Base-by-base conservation (phyloP, 441 rosid genomes). In the Monsonia emarginata region DNA sequence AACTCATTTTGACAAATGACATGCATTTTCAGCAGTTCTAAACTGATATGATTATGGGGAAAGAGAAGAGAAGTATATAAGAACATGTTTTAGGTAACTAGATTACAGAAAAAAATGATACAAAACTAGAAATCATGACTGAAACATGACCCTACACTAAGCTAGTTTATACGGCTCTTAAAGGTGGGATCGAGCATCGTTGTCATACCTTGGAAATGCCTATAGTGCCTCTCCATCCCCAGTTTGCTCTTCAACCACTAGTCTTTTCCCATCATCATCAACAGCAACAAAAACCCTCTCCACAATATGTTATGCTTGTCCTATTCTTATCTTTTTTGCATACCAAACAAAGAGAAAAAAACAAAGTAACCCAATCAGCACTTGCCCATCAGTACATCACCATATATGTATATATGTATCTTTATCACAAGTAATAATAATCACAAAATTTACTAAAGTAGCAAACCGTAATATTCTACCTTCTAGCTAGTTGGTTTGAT, bases 181-280 rank as follows among this genome's bases (percentile, higher is more conserved):
- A 24, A 11, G 6, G 61, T 56, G 31, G 61, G 61, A 56, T 56
- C 61, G 13, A 54, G 30, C 28, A 25, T 22, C 28, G 27, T 11
- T 54, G 9, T 54, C 60, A 21, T 24, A 56, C 61, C 61, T 54
- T 54, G n/a, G n/a, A 24, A 24, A 54, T 54, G 60, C 30, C 30
- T 9, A 2, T 54, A 11, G 60, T 24, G 60, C 5, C 28, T 54
- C 60, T 54, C 60, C 13, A 24, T 54, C 28, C 24, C 10, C 27
- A 54, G 60, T 54, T 22, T 54, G 28, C 24, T 54, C 60, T 54
- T 24, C 46, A 52, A 22, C 27, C 30, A 54, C 60, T 22, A 25
- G 16, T 54, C 27, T 54, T 30, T 24, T 54, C 30, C n/a, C 60
- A 54, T 54, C 60, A 54, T 24, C 60, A 54, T 9, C 24, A 9